Evolutionary conservation across 2,329 filamentous ascomycete genomes (phyloP).

Genomic region (Chalaropsis ovoidea): DNA sequence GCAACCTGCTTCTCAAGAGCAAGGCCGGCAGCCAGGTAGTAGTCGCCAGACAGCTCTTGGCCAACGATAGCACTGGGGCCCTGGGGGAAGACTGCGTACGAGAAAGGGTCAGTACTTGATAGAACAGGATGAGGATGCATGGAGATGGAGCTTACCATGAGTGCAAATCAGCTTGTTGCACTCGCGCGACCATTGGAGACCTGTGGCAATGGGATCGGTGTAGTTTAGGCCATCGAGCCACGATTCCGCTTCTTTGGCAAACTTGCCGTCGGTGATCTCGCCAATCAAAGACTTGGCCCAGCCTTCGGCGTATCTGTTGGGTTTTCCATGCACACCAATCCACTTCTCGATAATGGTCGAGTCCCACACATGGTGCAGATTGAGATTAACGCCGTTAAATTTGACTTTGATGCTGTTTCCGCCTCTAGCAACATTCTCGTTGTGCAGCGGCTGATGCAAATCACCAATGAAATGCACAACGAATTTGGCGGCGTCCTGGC

Average conservation of each 20-base stretch:
- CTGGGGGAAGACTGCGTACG: conserved; percentile 46
- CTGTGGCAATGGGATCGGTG: conserved; percentile 44
- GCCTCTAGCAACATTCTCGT: conserved; percentile 52
- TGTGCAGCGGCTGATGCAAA: conserved; percentile 59
- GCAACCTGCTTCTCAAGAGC: conserved; percentile 58
- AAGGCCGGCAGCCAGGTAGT: conserved; percentile 53
- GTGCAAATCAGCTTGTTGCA: conserved; percentile 53
- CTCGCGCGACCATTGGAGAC: conserved; percentile 54
- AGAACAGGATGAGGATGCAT: neutral
- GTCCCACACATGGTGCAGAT: conserved; percentile 67
- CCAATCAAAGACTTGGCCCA: conserved; percentile 49
- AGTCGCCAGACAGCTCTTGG: conserved; percentile 52
- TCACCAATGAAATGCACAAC: conserved; percentile 60
- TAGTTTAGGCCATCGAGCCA: conserved; percentile 53
- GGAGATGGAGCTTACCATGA: conserved; percentile 39
- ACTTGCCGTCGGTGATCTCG: conserved; percentile 49
- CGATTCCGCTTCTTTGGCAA: conserved; percentile 37
- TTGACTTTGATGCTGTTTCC: conserved; percentile 58
- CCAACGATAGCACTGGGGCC: conserved; percentile 48
- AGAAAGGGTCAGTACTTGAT: conserved; percentile 4
- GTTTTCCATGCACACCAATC: conserved; percentile 46
- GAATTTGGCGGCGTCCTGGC: conserved; percentile 54
- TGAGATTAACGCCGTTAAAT: conserved; percentile 48
- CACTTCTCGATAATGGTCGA: conserved; percentile 56
- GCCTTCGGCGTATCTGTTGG: conserved; percentile 41